Base-by-base conservation (phyloP, 139 green algal genomes). In the Edaphochlamys debaryana region DNA sequence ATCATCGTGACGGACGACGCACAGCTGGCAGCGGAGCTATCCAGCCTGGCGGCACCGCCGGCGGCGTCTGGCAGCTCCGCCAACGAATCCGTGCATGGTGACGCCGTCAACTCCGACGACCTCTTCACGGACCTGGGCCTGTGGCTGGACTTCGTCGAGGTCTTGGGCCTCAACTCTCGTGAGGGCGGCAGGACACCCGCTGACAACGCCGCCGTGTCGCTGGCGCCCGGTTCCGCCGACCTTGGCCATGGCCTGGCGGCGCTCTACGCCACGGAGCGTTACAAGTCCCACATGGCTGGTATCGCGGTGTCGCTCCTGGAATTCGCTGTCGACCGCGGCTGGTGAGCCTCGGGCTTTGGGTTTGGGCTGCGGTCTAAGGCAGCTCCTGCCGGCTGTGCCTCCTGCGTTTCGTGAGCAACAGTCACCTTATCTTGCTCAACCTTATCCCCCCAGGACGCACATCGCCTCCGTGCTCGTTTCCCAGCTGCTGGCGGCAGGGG, bases 81-180 rank as follows among this genome's bases (percentile, higher is more conserved):
- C 0, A 13, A 9, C 45, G 45, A 54, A 54, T n/a, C n/a, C n/a
- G n/a, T n/a, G n/a, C n/a, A n/a, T n/a, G n/a, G n/a, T n/a, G n/a
- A n/a, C n/a, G 45, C 45, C 45, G 45, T 29, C 2, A 32, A 29
- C 34, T 73, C 50, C 32, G 78, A 84, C 27, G 78, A 84, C 40
- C 78, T 84, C 32, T 36, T 69, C 23, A 58, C 36, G 0, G 78
- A 84, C 34, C 64, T 84, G 13, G 78, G 78, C 29, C 78, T 84
- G 25, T 84, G 78, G 78, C 66, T 77, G 15, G 78, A 84, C 48
- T 84, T 56, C 37, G 2, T 77, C 23, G 78, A 84, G 66, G 78
- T 84, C 7, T 45, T 64, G 34, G 77, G 77, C 20, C 41, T 83
- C 6, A 45, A 13, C n/a, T 4, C 4, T 17, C n/a, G n/a, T n/a